Percentiles rank a stretch among this genome's conserved stretches.
Evolutionary conservation across 2,329 filamentous ascomycete species (phyloP).

Genomic region (Blastomyces gilchristii): DNA sequence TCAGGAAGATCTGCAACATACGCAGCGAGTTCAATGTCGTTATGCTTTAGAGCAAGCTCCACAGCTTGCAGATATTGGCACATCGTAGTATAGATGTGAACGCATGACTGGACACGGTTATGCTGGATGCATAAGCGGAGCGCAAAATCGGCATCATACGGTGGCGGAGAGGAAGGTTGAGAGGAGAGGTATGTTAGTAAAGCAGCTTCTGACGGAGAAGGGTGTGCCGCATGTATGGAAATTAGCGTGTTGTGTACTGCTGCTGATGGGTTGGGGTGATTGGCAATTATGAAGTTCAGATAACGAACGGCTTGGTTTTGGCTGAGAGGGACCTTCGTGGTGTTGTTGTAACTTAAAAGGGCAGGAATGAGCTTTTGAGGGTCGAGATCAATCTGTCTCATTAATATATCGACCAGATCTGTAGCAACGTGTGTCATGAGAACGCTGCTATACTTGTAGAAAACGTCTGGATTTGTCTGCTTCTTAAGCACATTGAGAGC

Average conservation of each 20-base stretch:
- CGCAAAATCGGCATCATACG: slow-evolving; percentile 92
- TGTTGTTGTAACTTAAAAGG: slow-evolving; percentile 81
- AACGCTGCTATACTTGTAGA: slow-evolving; percentile 95
- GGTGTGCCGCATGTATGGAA: slow-evolving; percentile 84
- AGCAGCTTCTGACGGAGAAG: slow-evolving; percentile 71
- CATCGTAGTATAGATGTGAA: slow-evolving; percentile 97
- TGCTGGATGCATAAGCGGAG: slow-evolving; percentile 91
- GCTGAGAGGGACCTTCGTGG: slow-evolving; percentile 52
- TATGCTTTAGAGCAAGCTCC: slow-evolving; percentile 78
- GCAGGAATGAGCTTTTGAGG: slow-evolving; percentile 85
- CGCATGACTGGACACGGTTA: slow-evolving; percentile 82
- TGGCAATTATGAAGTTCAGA: slow-evolving; percentile 81
- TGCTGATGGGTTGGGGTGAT: slow-evolving; percentile 64
- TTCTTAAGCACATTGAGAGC: slow-evolving; percentile 81
- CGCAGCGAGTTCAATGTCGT: slow-evolving; percentile 80
- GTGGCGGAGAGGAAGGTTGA: slow-evolving; percentile 73
- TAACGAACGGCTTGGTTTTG: slow-evolving; percentile 92
- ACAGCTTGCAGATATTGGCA: slow-evolving; percentile 88
- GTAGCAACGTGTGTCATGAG: slow-evolving; percentile 79
- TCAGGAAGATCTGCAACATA: slow-evolving; percentile 77
- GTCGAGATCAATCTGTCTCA: slow-evolving; percentile 78
- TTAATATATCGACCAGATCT: slow-evolving; percentile 88
- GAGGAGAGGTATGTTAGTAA: slow-evolving; percentile 82
- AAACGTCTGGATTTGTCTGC: slow-evolving; percentile 83
- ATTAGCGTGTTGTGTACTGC: slow-evolving; percentile 96